Conservation (phyloP, 345 rosid species). For the Populus tremula region DNA sequence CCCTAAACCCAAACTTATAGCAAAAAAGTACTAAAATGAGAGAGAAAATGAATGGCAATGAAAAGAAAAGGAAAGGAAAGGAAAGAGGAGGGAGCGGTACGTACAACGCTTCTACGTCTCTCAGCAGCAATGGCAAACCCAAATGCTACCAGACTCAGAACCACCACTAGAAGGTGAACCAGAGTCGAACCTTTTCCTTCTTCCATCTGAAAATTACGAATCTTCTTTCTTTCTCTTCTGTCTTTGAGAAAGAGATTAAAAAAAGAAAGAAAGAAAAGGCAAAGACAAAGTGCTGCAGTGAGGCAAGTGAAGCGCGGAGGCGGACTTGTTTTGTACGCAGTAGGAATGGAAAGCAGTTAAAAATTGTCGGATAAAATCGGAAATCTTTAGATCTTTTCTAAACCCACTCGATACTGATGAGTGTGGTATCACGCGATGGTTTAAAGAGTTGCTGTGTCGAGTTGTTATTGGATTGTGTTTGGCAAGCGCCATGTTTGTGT, state of each 20-base stretch:
- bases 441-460: not conserved
- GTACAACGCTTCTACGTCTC: constrained; percentile 79
- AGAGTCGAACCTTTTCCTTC: constrained; percentile 53
- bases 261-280: not conserved
- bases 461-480: not conserved
- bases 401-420: not conserved
- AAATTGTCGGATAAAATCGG: not conserved
- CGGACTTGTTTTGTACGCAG: not conserved
- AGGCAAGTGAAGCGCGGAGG: not conserved
- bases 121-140: constrained; percentile 97
- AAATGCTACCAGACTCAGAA: constrained; percentile 82
- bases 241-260: not conserved
- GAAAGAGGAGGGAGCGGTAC: not conserved
- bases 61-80: not conserved
- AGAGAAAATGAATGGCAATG: not conserved
- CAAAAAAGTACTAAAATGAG: not conserved
- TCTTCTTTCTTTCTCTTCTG: not conserved
- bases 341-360: constrained; percentile 4
- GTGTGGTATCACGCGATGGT: not conserved
- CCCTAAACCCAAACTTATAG: not conserved
- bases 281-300: too few species aligned
- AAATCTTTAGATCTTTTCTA: not conserved
- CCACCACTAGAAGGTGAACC: constrained; percentile 66
- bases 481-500: not conserved
- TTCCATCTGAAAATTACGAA: constrained; percentile 4